Base-by-base conservation (phyloP, 2,329 filamentous ascomycete genomes). In the Ophiocordyceps camponoti-leonardi region DNA sequence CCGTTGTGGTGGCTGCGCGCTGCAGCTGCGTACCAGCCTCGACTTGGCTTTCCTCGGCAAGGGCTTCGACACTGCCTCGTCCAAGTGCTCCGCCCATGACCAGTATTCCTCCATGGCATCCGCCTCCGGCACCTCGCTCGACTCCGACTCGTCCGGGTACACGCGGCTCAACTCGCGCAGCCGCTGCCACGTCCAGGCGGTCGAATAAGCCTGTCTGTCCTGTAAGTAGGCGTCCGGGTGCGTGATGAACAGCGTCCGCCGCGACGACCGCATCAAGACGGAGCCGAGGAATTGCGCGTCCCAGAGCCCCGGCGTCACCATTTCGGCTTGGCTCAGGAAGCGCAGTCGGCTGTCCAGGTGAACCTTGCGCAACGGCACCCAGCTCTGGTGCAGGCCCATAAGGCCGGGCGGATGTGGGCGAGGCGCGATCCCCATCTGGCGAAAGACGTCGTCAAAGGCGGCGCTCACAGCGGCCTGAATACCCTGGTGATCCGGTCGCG, bases 281-380 rank as follows among this genome's bases (percentile, higher is more conserved):
- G 81, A 79, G 44, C 71, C 70, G 26, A 90, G 68, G 50, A 88
- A 88, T 11, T 75, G 68, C 2, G 79, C 75, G 44, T 79, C 76
- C 84, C 84, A 90, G 3, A 79, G 61, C 1, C 78, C 73, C 0
- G 82, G 76, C 1, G 80, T 86, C 35, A 83, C 63, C 77, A 88
- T 83, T 58, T 88, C 84, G 1, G 76, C 67, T 1, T 77, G 77
- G 6, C 73, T 74, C 12, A 88, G 67, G 52, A 87, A 87, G 1
- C 77, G 75, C 7, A 90, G 68, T 23, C 77, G 73, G 0, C 80
- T 79, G 47, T 86, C 81, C 55, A 82, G 86, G 56, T 83, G 76
- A 3, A 86, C 66, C 58, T 88, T 88, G 44, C 83, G 75, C 18
- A 90, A 66, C 6, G 84, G 84, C n/a, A 88, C 72, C 72, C 83